Percentiles rank a stretch among this genome's conserved stretches.
These are phyloP conservation scores for Phoma sp. DNA, from an alignment of 2,329 filamentous ascomycete species.

Conservation along the genomic window DNA sequence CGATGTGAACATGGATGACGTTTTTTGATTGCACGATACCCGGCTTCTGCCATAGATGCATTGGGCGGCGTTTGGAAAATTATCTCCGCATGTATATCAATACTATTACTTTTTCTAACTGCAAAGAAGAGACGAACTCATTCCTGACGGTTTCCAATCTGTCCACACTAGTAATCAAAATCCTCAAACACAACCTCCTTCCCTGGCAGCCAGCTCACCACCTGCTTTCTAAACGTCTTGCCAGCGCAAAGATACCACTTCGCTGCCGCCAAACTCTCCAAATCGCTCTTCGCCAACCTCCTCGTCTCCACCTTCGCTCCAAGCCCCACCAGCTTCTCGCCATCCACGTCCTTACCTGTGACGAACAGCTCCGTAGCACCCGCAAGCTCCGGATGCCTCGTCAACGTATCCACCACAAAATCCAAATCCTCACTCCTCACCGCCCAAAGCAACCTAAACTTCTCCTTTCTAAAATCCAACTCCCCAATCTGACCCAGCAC, in stretches of 20 bases:
- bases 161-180: slow-evolving; percentile 56
- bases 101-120: too few species aligned
- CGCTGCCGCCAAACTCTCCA: slow-evolving; percentile 41
- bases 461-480: not conserved
- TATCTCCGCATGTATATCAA: too few species aligned
- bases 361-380: slow-evolving; percentile 68
- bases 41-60: slow-evolving; percentile 32
- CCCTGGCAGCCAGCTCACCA: slow-evolving; percentile 59
- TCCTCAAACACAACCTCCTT: slow-evolving; percentile 59
- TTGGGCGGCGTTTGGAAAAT: slow-evolving; percentile 38
- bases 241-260: slow-evolving; percentile 69
- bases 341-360: slow-evolving; percentile 56
- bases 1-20: slow-evolving; percentile 54
- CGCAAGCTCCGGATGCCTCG: slow-evolving; percentile 60
- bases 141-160: too few species aligned
- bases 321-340: slow-evolving; percentile 37
- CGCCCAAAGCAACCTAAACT: slow-evolving; percentile 72
- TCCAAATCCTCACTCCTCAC: slow-evolving; percentile 67
- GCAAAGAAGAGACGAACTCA: too few species aligned
- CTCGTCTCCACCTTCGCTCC: slow-evolving; percentile 51
- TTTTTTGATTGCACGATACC: slow-evolving; percentile 51
- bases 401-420: slow-evolving; percentile 68
- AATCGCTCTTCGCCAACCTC: slow-evolving; percentile 58
- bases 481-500: slow-evolving; percentile 59
- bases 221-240: slow-evolving; percentile 55